A percentile compares a stretch with the other conserved stretches of the same genome.
phyloP scores from a whole-genome alignment of 2,329 filamentous ascomycete genomes.

The Setomelanomma holmii region DNA sequence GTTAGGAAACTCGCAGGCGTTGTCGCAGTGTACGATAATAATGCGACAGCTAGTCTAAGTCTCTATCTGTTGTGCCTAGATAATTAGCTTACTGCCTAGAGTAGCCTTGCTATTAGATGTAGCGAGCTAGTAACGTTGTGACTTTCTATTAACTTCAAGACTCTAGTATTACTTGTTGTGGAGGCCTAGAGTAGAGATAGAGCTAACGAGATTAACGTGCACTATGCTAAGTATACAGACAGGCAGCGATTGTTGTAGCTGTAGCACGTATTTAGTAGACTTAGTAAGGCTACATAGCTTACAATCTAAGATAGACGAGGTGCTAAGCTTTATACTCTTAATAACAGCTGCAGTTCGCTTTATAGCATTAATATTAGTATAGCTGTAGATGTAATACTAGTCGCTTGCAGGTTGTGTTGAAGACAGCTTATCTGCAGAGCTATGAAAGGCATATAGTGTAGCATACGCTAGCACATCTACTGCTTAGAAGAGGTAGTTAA shows the following conservation, averaged over 20 bases:
- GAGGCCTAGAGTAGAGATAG: not conserved
- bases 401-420: not conserved
- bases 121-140: not conserved
- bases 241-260: not conserved
- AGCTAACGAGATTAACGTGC: not conserved
- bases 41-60: not conserved
- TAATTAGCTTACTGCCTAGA: not conserved
- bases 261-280: not conserved
- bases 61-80: not conserved
- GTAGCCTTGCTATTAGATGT: not conserved
- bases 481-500: not conserved
- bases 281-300: not conserved
- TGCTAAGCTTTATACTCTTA: not conserved
- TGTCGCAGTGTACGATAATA: not conserved
- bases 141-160: not conserved
- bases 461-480: not conserved
- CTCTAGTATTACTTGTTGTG: constrained; percentile 8
- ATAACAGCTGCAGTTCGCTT: not conserved
- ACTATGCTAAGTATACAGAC: not conserved
- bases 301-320: not conserved
- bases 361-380: not conserved
- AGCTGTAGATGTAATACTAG: not conserved
- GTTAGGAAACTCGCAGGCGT: not conserved
- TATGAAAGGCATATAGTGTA: not conserved
- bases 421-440: not conserved